Conservation (phyloP, 176 grass and related monocot genomes). For the Eragrostis curvula region DNA sequence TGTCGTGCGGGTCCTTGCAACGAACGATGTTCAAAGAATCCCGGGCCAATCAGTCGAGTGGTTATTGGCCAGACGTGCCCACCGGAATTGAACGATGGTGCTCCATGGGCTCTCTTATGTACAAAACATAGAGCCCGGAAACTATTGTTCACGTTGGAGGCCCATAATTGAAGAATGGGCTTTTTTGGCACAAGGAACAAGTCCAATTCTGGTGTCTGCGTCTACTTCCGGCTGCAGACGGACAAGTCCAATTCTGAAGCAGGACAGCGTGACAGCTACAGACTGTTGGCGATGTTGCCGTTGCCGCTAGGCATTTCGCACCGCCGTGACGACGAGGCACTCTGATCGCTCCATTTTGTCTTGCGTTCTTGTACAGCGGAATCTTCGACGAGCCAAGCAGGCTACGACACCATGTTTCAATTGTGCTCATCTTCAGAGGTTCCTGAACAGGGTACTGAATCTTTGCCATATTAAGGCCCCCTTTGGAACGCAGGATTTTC, state of each 20-base stretch:
- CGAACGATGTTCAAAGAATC: neutral
- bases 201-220: neutral
- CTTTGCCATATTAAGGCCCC: neutral
- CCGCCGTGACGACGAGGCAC: conserved; percentile 5
- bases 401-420: neutral
- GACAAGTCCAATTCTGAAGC: neutral
- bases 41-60: neutral
- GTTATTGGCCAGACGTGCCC: too few species aligned
- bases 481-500: too few species aligned
- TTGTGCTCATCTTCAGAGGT: neutral
- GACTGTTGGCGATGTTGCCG: neutral
- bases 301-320: neutral
- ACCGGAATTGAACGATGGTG: too few species aligned
- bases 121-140: too few species aligned
- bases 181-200: too few species aligned
- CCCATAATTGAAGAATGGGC: too few species aligned
- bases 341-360: neutral
- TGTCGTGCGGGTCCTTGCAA: neutral
- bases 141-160: too few species aligned
- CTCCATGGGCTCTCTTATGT: neutral
- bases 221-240: neutral
- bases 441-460: neutral
- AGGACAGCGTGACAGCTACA: neutral
- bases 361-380: neutral
- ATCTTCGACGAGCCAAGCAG: neutral